Evolutionary conservation across 108 stramenopile species (phyloP), one percentile per base, ranked within the genome.

Genomic region (Pseudonitzschia delicatissima): DNA sequence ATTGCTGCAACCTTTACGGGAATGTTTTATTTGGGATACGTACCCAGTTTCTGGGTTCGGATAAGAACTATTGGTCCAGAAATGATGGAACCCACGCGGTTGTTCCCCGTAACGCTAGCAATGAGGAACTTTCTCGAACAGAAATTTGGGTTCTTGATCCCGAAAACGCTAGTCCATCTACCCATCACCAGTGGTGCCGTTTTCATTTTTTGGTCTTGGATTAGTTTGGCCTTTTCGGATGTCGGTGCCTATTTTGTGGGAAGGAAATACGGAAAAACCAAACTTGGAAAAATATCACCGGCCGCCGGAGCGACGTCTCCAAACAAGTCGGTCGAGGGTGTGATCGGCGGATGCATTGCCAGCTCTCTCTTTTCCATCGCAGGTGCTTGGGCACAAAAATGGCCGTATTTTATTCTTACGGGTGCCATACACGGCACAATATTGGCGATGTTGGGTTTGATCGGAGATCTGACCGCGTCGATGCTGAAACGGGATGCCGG

Each of bases 401-500:
- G 98, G 98, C 96, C 96, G 15, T 77, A 77, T 45, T 95, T 90
- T 86, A 36, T 64, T 26, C 36, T 91, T 5, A 83, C 90, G 8
- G 98, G 98, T 5, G 76, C 92, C 6, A 57, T 86, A 5, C 97
- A 97, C 71, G 98, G 98, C 0, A 63, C 89, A 0, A 52, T 80
- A 18, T 52, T 96, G 25, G 87, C 81, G 1, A 58, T 96, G 44
- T 68, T 97, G 59, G 95, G 93, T 31, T 76, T 98, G 51, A 85
- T 97, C 27, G 98, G 98, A 1, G 98, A 98, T 73, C 73, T 98
- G 60, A 97, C 98, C 2, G 96, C 96, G 13, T 92, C 90, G 20
- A 96, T 98, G 96, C 67, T 98, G 28, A 98, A 98, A 71, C 81
- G 98, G 21, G 96, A 97, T 78, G 96, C 96, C 1, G 96, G 91